Evolutionary conservation across 192 early-diverging fungal genomes (phyloP), one percentile per base, ranked within the genome.

Genomic region (Coemansia javaensis): DNA sequence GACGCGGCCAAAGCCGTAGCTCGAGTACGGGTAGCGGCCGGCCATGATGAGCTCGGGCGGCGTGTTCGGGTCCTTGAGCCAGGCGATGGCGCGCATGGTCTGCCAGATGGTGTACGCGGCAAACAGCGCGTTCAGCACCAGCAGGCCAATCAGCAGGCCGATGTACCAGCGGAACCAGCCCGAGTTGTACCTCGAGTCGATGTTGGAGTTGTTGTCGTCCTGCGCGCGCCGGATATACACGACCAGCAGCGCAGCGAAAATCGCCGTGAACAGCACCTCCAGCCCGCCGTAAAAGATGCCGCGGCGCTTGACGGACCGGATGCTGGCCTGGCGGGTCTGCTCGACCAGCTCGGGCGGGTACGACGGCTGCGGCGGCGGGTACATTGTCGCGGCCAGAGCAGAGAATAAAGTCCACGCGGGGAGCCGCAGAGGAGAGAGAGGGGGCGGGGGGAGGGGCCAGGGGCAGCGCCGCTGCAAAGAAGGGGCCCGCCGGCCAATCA

Each of bases 151-250:
- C 11, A 72, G 62, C 42, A 72, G 62, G 3, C 68, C 62, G 18
- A 72, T 64, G 37, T 72, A 72, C 68, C 68, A 72, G 16, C 32
- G 45, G 53, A 64, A 64, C 68, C 68, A 72, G 40, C 51, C 41
- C 31, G 36, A 27, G 48, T 39, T 40, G 35, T 56, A 59, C 0
- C 14, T 34, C 35, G 46, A 28, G 28, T 41, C 17, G 47, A 37
- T 28, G 1, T n/a, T 34, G 28, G 46, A 28, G 28, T 41, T 22
- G 47, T 41, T 28, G 17, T 53, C 37, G 38, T 56, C 54, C 22
- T 24, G 56, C 14, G 51, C 44, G 28, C 68, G 56, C 25, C 52
- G 39, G 15, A 64, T 53, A 23, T 72, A 72, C 49, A 64, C 56
- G 2, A 34, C 61, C 9, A 72, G 57, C 7, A 72, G 61, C 14